These are phyloP conservation scores for Trichosanthes truncata DNA, from an alignment of 306 rosid genomes.

Conservation along the genomic window DNA sequence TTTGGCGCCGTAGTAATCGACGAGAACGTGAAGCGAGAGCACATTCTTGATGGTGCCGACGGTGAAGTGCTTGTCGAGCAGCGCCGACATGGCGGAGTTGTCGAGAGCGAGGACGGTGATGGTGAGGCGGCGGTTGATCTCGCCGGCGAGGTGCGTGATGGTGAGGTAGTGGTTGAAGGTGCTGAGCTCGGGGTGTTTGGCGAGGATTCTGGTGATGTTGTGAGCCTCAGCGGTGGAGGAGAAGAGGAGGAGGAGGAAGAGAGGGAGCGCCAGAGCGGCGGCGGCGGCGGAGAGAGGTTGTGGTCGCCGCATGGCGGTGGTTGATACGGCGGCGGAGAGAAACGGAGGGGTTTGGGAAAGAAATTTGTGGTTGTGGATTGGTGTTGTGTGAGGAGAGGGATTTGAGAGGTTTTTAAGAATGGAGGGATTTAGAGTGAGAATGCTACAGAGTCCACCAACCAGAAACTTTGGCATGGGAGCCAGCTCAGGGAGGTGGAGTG, in stretches of 20 bases:
- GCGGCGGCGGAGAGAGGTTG: background rate
- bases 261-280: constrained; percentile 13
- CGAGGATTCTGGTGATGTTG: constrained; percentile 72
- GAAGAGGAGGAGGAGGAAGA: constrained; percentile 15
- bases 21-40: constrained; percentile 80
- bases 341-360: background rate
- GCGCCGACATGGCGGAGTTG: constrained; percentile 72
- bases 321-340: background rate
- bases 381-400: background rate
- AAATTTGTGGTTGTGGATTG: background rate
- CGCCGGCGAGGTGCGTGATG: constrained; percentile 79
- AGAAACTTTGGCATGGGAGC: background rate
- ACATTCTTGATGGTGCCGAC: constrained; percentile 56
- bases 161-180: constrained; percentile 88
- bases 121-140: constrained; percentile 86
- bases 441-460: background rate
- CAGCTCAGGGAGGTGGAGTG: background rate
- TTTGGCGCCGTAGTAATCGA: constrained; percentile 78
- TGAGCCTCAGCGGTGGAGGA: constrained; percentile 21
- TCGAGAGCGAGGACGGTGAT: constrained; percentile 84
- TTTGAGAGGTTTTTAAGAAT: background rate
- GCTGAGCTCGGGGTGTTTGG: constrained; percentile 56
- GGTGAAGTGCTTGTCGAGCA: constrained; percentile 51
- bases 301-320: background rate
- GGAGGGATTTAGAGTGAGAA: background rate